Percentiles rank a stretch among this genome's conserved stretches.
These are phyloP conservation scores for Pulveroboletus frians DNA, from an alignment of 768 basidiomycete genomes.

Conservation along the genomic window DNA sequence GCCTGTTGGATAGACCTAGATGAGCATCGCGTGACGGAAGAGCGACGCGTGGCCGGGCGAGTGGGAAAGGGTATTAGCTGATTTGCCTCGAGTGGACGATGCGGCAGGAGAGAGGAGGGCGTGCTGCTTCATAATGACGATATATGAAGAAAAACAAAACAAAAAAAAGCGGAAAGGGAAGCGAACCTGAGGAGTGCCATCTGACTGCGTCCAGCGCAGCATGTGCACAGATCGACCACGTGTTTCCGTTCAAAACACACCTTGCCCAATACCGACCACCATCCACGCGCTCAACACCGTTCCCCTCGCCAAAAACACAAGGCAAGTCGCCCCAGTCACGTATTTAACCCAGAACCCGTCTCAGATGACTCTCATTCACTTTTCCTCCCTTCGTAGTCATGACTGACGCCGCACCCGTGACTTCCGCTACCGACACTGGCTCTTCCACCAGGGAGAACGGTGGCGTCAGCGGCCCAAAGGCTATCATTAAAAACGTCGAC, in stretches of 20 bases:
- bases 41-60: not conserved
- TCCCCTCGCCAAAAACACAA: slow-evolving; percentile 24
- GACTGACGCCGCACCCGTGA: slow-evolving; percentile 56
- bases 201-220: slow-evolving; percentile 1
- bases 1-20: not conserved
- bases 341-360: slow-evolving; percentile 24
- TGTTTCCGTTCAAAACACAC: slow-evolving; percentile 18
- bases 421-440: slow-evolving; percentile 50
- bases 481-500: slow-evolving; percentile 94
- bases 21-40: not conserved
- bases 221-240: slow-evolving; percentile 7
- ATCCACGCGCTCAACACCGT: slow-evolving; percentile 12
- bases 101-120: not conserved
- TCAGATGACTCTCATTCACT: not conserved
- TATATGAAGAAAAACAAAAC: not conserved
- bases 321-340: slow-evolving; percentile 14
- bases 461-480: slow-evolving; percentile 54
- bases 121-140: slow-evolving; percentile 5
- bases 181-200: not conserved
- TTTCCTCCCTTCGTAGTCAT: slow-evolving; percentile 30
- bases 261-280: slow-evolving; percentile 9
- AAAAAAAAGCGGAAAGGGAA: not conserved
- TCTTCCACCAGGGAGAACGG: slow-evolving; percentile 37
- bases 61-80: not conserved
- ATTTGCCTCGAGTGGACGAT: slow-evolving; percentile 1